Percentiles rank a stretch among this genome's conserved stretches.
phyloP scores from a whole-genome alignment of 2,329 filamentous ascomycete genomes.

The Aspergillus pseudotamarii region DNA sequence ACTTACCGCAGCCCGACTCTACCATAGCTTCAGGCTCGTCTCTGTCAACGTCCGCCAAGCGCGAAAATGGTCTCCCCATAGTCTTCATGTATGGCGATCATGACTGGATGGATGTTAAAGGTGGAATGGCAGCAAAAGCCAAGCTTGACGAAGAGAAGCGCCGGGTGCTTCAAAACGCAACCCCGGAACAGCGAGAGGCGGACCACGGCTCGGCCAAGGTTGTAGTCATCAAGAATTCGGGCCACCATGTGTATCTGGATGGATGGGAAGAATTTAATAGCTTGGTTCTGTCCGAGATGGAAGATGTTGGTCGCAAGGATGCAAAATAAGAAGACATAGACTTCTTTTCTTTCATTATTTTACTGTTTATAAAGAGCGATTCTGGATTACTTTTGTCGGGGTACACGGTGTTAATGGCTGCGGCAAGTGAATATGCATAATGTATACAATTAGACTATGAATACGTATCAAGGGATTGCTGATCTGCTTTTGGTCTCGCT shows the following conservation, averaged over 20 bases:
- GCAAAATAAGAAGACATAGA: background rate
- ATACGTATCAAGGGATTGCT: background rate
- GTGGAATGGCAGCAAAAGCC: slow-evolving; percentile 77
- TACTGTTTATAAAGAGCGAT: background rate
- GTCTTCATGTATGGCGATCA: slow-evolving; percentile 96
- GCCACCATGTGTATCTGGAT: slow-evolving; percentile 74
- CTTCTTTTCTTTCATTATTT: background rate
- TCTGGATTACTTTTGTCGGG: background rate
- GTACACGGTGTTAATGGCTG: background rate
- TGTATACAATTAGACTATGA: background rate
- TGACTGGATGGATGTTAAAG: slow-evolving; percentile 97
- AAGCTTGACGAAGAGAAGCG: slow-evolving; percentile 71
- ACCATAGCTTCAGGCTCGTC: slow-evolving; percentile 3
- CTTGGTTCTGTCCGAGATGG: slow-evolving; percentile 67
- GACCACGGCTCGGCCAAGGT: slow-evolving; percentile 86
- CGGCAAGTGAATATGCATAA: background rate
- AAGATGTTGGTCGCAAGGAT: slow-evolving; percentile 53
- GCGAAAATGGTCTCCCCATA: slow-evolving; percentile 74
- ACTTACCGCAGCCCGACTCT: slow-evolving; percentile 34
- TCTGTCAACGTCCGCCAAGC: slow-evolving; percentile 26
- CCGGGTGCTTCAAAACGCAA: slow-evolving; percentile 63
- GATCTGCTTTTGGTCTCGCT: background rate
- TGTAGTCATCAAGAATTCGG: slow-evolving; percentile 71
- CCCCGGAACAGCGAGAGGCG: slow-evolving; percentile 64
- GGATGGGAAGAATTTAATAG: slow-evolving; percentile 71